Base-by-base conservation (phyloP, 1,284 basidiomycete species). In the Pseudozyma thailandica region DNA sequence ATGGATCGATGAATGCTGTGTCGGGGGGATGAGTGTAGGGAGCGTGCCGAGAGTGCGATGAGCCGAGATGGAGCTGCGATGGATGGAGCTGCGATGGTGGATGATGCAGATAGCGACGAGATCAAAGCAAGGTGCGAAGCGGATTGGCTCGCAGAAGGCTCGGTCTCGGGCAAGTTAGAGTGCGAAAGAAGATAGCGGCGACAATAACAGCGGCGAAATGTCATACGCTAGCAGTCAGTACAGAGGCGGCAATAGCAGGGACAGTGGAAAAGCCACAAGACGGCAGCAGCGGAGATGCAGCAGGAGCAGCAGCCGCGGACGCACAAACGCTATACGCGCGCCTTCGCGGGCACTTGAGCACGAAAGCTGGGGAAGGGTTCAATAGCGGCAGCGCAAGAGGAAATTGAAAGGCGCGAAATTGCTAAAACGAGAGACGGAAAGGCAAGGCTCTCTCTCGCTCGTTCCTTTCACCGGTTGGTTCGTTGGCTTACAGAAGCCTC, bases 11-110 rank as follows among this genome's bases (percentile, higher is more conserved):
- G 23, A 31, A 18, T 20, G 27, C 16, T 7, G 21, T n/a, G n/a
- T 18, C 26, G 18, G 33, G 50, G 56, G 48, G 63, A 35, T 56
- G 63, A 66, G 57, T 55, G 52, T 66, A 66, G 63, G 63, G 38
- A 66, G 63, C 63, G 63, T 48, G 45, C 37, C 31, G 43, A 49
- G 20, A 50, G 16, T 35, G 26, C 25, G 30, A 39, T n/a, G 44
- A 31, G 44, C 35, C 25, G 27, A 12, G 23, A 23, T 28, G 4
- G 41, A n/a, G 21, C 15, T 33, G 50, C 33, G 50, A 46, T 50
- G 55, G 33, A n/a, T n/a, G n/a, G n/a, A n/a, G n/a, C n/a, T n/a
- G n/a, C n/a, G n/a, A n/a, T 50, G 48, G 55, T 49, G 18, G 47
- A 31, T 37, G 23, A 20, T 18, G 25, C 10, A 20, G 35, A 27